Base-by-base conservation (phyloP, 106 monocot genomes). In the Triglochin maritima region DNA sequence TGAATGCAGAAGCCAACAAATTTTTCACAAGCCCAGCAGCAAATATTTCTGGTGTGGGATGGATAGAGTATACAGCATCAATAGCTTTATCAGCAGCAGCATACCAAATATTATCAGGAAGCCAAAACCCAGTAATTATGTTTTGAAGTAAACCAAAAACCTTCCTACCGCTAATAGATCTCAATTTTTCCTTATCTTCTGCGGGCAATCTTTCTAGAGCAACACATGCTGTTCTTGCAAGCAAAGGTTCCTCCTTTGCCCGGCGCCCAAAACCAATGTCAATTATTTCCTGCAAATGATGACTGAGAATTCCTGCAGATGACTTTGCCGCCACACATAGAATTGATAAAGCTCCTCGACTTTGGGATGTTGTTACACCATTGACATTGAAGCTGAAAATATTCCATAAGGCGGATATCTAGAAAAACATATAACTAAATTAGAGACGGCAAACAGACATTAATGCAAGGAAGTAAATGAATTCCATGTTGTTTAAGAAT, bases 241-340 rank as follows among this genome's bases (percentile, higher is more conserved):
- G 91, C 55, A 98, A 77, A 55, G 88, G 88, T 29, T 98, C 96
- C 79, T 88, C 91, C 79, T 86, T 86, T 57, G 96, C 81, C 96
- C 96, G 84, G 13, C 86, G 77, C n/a, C 96, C 91, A 82, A 98
- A 98, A 51, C 96, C 96, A 75, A 98, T 98, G 66, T 98, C 96
- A 70, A 98, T 79, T 61, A 98, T 86, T 68, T 98, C 91, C 62
- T 79, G 84, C 71, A 82, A 73, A 58, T 98, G 96, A 67, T 83
- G 67, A 79, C 91, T 74, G 46, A 98, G 65, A 79, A 92, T 78
- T 57, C 69, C 56, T 49, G 91, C 76, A 77, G 83, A 84, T 67
- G 88, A 83, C 79, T 86, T 91, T 65, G 91, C 91, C 49, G 88
- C 86, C 96, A 98, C 91, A 69, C 96, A 98, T 13, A 98, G 76